Evolutionary conservation across 495 filamentous ascomycete genomes (phyloP).

Genomic region (Emericellopsis terricola): DNA sequence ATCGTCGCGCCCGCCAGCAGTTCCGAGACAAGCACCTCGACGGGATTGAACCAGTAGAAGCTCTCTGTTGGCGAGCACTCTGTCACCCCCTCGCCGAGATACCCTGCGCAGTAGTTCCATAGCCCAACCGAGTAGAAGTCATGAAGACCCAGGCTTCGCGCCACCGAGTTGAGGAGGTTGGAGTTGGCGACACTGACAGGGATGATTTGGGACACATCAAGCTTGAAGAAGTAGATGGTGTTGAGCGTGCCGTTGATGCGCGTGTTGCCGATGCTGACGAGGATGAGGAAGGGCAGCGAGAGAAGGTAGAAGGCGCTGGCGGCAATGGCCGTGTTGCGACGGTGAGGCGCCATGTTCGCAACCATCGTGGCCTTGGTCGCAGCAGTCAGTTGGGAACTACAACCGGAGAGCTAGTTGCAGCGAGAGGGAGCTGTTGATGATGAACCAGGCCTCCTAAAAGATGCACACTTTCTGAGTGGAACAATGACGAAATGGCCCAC

Average conservation of each 20-base stretch:
- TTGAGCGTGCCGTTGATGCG: conserved; percentile 37
- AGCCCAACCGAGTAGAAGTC: conserved; percentile 90
- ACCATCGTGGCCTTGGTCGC: conserved; percentile 2
- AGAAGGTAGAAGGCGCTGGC: conserved; percentile 54
- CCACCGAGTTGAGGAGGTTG: conserved; percentile 67
- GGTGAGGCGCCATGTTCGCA: conserved; percentile 3
- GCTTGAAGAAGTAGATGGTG: conserved; percentile 63
- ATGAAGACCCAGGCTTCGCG: conserved; percentile 72
- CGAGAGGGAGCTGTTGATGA: too few relatives aligned
- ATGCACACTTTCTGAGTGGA: too few relatives aligned
- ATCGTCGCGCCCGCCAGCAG: conserved; percentile 70
- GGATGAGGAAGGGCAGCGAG: conserved; percentile 46
- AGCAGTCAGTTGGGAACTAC: conserved; percentile 7
- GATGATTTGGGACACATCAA: conserved; percentile 72
- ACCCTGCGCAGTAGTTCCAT: conserved; percentile 84
- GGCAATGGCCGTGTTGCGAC: conserved; percentile 31
- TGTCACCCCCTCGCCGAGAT: conserved; percentile 52
- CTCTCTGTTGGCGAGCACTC: conserved; percentile 46
- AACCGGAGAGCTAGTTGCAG: too few relatives aligned
- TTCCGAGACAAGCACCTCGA: conserved; percentile 58
- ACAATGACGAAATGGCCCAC: too few relatives aligned
- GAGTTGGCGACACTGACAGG: conserved; percentile 58
- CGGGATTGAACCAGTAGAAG: conserved; percentile 83
- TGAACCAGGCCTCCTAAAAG: too few relatives aligned
- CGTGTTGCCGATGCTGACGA: conserved; percentile 54